Evolutionary conservation across 148 eudicot species (phyloP).

Genomic region (Spergularia marina): DNA sequence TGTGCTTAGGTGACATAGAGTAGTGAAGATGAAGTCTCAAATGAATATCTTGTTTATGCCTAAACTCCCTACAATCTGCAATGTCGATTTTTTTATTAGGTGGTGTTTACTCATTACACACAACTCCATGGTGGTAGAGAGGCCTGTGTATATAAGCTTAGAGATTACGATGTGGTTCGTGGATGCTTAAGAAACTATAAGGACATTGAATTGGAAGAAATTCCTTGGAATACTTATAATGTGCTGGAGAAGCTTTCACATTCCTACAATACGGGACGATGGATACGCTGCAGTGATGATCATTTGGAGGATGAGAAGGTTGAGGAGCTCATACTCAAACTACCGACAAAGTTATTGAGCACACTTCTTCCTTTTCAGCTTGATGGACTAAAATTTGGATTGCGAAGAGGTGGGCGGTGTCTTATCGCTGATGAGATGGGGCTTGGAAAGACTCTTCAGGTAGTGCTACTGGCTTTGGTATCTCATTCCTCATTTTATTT

Average conservation of each 20-base stretch:
- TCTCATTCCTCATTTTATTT: not conserved
- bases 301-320: constrained; percentile 83
- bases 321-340: constrained; percentile 58
- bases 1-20: not conserved
- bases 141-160: constrained; percentile 74
- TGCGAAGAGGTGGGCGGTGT: constrained; percentile 93
- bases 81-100: constrained; percentile 39
- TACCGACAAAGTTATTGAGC: constrained; percentile 58
- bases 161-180: constrained; percentile 67
- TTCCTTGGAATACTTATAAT: constrained; percentile 90
- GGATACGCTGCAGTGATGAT: constrained; percentile 95
- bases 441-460: constrained; percentile 98
- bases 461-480: constrained; percentile 38
- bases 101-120: constrained; percentile 62
- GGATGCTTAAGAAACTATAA: constrained; percentile 66
- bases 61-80: not conserved
- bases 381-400: constrained; percentile 79
- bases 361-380: constrained; percentile 78
- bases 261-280: constrained; percentile 49
- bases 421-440: constrained; percentile 99
- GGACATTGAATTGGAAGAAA: constrained; percentile 69
- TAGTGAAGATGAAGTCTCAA: not conserved
- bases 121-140: constrained; percentile 73
- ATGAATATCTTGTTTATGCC: not conserved
- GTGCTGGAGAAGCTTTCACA: constrained; percentile 64